These are phyloP conservation scores for Emericellopsis cladophorae DNA, from an alignment of 2,329 filamentous ascomycete species.

Conservation along the genomic window DNA sequence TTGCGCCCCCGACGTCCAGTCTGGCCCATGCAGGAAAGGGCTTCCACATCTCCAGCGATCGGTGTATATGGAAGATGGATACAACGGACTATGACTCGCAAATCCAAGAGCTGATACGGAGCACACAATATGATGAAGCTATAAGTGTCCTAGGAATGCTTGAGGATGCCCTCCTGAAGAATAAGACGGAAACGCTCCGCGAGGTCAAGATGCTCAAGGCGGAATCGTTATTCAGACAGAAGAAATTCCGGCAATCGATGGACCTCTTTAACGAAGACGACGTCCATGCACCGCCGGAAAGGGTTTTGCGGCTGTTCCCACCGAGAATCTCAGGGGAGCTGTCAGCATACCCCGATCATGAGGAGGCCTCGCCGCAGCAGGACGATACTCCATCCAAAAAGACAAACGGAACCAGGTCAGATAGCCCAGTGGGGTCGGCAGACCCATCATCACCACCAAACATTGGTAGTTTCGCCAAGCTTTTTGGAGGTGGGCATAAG, in stretches of 20 bases:
- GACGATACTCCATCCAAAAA: constrained; percentile 7
- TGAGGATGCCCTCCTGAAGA: constrained; percentile 76
- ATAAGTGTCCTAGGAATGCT: constrained; percentile 81
- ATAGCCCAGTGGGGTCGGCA: constrained; percentile 11
- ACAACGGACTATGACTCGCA: constrained; percentile 86
- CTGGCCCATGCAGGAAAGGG: constrained; percentile 94
- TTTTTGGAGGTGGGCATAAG: constrained; percentile 31
- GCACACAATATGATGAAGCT: constrained; percentile 73
- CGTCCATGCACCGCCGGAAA: constrained; percentile 77
- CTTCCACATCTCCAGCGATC: constrained; percentile 84
- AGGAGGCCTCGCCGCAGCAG: constrained; percentile 9
- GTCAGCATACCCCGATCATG: constrained; percentile 38
- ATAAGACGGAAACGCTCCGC: constrained; percentile 70
- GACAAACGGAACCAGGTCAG: constrained; percentile 12
- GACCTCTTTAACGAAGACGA: constrained; percentile 78
- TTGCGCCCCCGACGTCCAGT: constrained; percentile 84
- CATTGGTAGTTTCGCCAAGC: constrained; percentile 37
- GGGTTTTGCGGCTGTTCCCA: constrained; percentile 78
- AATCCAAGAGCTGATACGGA: constrained; percentile 66
- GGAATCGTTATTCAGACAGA: constrained; percentile 67
- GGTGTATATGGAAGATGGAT: constrained; percentile 92
- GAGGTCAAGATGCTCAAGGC: constrained; percentile 90
- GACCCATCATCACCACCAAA: constrained; percentile 22
- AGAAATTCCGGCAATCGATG: constrained; percentile 74
- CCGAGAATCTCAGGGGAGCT: constrained; percentile 71